Percentiles rank a stretch among this genome's conserved stretches.
phyloP scores from a whole-genome alignment of 1,284 basidiomycete genomes.

The Trichosporon sp. region DNA sequence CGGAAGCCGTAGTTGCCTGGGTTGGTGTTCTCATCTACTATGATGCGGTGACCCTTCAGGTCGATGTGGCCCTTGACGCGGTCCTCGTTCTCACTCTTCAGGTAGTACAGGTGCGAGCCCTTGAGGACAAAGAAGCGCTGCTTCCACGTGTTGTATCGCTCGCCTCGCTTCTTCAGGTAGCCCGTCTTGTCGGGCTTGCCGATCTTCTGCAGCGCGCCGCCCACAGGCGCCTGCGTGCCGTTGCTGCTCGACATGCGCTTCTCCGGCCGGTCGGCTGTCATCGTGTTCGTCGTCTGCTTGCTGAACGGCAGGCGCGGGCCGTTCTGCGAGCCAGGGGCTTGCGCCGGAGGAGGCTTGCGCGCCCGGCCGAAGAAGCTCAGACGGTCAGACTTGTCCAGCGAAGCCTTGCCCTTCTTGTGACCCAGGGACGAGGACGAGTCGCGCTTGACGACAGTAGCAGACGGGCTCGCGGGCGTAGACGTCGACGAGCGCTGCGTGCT shows the following conservation, averaged over 20 bases:
- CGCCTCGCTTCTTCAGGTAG: conserved; percentile 94
- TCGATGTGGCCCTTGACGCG: conserved; percentile 95
- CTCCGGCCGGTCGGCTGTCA: conserved; percentile 26
- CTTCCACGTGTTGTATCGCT: conserved; percentile 92
- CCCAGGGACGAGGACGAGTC: conserved; percentile 42
- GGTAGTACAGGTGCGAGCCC: conserved; percentile 78
- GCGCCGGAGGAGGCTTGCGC: conserved; percentile 67
- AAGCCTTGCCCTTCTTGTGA: conserved; percentile 43
- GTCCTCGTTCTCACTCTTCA: conserved; percentile 72
- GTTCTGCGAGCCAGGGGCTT: conserved; percentile 12
- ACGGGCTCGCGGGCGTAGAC: conserved; percentile 10
- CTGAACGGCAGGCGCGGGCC: conserved; percentile 25
- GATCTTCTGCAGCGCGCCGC: conserved; percentile 71
- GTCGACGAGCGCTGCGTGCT: conserved; percentile 2
- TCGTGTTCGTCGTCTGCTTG: conserved; percentile 13
- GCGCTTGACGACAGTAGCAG: conserved; percentile 28
- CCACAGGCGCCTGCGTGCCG: conserved; percentile 9
- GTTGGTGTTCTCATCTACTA: conserved; percentile 85
- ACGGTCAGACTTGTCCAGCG: conserved; percentile 46
- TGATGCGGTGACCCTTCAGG: conserved; percentile 85
- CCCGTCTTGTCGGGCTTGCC: conserved; percentile 80
- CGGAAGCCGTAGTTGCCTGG: conserved; percentile 94
- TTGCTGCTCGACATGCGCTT: conserved; percentile 29
- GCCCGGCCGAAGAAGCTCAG: conserved; percentile 65
- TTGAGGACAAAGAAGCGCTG: conserved; percentile 89